These are phyloP conservation scores for Cyberlindnera mycetangii DNA, from an alignment of 805 yeast genomes.

Conservation along the genomic window DNA sequence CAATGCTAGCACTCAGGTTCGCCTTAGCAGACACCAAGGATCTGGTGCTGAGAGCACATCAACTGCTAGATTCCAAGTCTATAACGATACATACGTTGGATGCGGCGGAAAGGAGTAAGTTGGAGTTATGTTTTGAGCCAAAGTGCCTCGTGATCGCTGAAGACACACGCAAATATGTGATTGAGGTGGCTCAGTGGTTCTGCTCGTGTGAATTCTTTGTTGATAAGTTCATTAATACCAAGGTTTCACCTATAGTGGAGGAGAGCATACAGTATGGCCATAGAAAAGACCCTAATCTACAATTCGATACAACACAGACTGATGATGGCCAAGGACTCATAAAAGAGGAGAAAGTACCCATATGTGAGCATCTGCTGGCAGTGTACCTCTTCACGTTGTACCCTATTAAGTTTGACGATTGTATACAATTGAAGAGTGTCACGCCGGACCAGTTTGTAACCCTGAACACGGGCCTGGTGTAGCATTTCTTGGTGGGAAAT, in stretches of 20 bases:
- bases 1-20: conserved; percentile 14
- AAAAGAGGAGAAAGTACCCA: conserved; percentile 6
- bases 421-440: background rate
- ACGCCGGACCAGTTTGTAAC: background rate
- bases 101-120: background rate
- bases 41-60: conserved; percentile 4
- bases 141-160: conserved; percentile 1
- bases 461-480: too few relatives aligned
- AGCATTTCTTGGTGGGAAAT: too few relatives aligned
- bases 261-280: background rate
- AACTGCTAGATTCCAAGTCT: conserved; percentile 4
- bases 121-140: background rate
- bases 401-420: background rate
- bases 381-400: conserved; percentile 2
- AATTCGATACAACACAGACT: background rate
- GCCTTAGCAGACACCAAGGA: conserved; percentile 8
- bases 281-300: conserved; percentile 1
- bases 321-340: background rate
- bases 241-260: background rate
- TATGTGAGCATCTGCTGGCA: conserved; percentile 17
- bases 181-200: conserved; percentile 20
- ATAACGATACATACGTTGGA: background rate
- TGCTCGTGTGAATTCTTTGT: conserved; percentile 18
- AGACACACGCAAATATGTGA: background rate
- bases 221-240: background rate